Evolutionary conservation across 2,329 filamentous ascomycete genomes (phyloP).

Genomic region (Aspergillus jensenii): DNA sequence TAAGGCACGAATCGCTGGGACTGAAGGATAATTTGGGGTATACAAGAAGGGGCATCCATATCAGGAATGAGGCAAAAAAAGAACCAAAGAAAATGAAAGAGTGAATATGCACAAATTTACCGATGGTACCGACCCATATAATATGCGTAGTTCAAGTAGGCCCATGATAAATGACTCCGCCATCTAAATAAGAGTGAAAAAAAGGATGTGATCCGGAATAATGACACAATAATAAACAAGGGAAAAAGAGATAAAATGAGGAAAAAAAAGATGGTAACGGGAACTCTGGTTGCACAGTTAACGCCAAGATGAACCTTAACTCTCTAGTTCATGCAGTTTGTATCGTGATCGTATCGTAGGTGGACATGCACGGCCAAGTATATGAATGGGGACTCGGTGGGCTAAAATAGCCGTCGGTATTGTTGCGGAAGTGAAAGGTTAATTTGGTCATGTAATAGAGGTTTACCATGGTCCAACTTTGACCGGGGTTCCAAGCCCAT

Average conservation of each 20-base stretch:
- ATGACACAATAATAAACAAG: constrained; percentile 16
- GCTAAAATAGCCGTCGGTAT: background rate
- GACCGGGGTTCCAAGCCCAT: constrained; percentile 54
- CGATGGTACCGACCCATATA: background rate
- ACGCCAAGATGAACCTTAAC: constrained; percentile 40
- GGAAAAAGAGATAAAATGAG: constrained; percentile 4
- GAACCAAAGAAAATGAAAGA: constrained; percentile 14
- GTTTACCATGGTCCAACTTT: constrained; percentile 57
- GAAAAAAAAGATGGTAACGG: constrained; percentile 11
- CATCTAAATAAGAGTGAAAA: constrained; percentile 11
- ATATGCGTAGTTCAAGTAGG: constrained; percentile 2
- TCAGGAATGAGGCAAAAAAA: background rate
- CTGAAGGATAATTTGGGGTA: constrained; percentile 19
- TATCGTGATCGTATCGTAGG: constrained; percentile 48
- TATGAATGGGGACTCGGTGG: constrained; percentile 17
- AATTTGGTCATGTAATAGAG: constrained; percentile 9
- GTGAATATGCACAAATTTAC: constrained; percentile 1
- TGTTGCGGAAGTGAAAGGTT: constrained; percentile 12
- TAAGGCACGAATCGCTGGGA: constrained; percentile 8
- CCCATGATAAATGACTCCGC: background rate
- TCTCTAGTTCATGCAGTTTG: constrained; percentile 45
- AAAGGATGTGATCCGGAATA: constrained; percentile 5
- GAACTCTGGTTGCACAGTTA: constrained; percentile 35
- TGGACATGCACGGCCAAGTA: constrained; percentile 31
- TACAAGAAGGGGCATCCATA: constrained; percentile 16